Evolutionary conservation across 805 yeast species (phyloP), one percentile per base, ranked within the genome.

Genomic region (Candida anglica): DNA sequence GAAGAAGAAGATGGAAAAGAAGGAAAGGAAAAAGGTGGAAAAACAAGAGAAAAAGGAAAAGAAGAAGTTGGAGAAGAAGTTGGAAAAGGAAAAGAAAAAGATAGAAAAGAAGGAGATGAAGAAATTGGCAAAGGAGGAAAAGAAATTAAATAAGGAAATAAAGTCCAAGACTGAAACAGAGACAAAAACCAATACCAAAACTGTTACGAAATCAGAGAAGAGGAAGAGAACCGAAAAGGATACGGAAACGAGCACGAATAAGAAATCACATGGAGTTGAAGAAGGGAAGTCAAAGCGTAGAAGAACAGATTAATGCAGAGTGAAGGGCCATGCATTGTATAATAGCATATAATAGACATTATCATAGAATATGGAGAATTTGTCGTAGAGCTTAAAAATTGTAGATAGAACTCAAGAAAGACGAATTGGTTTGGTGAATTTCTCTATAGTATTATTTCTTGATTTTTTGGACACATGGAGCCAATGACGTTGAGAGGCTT

Each of bases 291-390:
- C 6, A 14, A 25, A 6, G 6, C 28, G 17, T 13, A 16, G 14
- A 9, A 15, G 21, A 15, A 27, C 8, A 27, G 30, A 27, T n/a
- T n/a, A n/a, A n/a, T n/a, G n/a, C n/a, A 53, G 62, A 0, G 37
- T 34, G 13, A 22, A 31, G 1, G 43, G 40, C 1, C 51, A 52
- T 24, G 68, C 73, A 74, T 24, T 19, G 2, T 28, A 28, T 1
- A 59, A 58, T 27, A 8, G 49, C 2, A 33, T 32, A 1, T 4
- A n/a, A 0, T 19, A 61, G 2, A 23, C 36, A 18, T 18, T 31
- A 25, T 25, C 11, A 7, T 25, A 3, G 42, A 44, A 11, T 35
- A n/a, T n/a, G n/a, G n/a, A n/a, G n/a, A n/a, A n/a, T n/a, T n/a
- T n/a, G n/a, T n/a, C n/a, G n/a, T n/a, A n/a, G n/a, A n/a, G n/a